Evolutionary conservation across 768 basidiomycete genomes (phyloP), one percentile per base, ranked within the genome.

Genomic region (Russula olivacea): DNA sequence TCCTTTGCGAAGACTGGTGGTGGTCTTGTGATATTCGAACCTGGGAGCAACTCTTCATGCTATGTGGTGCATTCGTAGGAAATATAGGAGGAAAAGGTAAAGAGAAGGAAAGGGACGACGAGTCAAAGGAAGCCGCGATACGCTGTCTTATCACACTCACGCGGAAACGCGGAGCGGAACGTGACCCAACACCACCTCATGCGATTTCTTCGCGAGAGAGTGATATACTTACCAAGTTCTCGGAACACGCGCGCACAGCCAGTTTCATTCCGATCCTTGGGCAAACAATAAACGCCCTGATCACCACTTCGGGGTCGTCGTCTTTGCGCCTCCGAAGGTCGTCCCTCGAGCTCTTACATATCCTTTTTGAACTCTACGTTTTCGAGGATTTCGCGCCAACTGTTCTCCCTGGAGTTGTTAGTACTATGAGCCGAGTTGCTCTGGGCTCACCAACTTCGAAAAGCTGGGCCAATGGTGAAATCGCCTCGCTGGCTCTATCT

Each of bases 31-130:
- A 91, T 51, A 54, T 82, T 41, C 77, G 78, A 58, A 73, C 84
- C 30, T 95, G 93, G 93, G 86, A 89, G 70, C 93, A 97, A 69
- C 75, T 93, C 28, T 91, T 95, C 72, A 88, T 86, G 78, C 76
- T 92, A 17, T 87, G 79, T 66, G 81, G 83, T 40, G 81, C 86
- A 17, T 77, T 88, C 36, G 72, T 90, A 7, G 85, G 85, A 21
- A 81, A 83, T 15, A 75, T 88, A 10, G 87, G 85, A 59, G 78
- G 77, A 25, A 91, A 84, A 72, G 85, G 81, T n/a, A 89, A 86
- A 70, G 80, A 74, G 17, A 87, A 81, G 71, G 78, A 77, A 38
- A 79, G 89, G 51, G 86, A 88, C 64, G 93, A 96, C 55, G 93
- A 97, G 72, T 87, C 90, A 11, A 87, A 87, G 71, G 77, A 84